Evolutionary conservation across 495 filamentous ascomycete species (phyloP), one percentile per base, ranked within the genome.

Genomic region (Penicillium psychrofluorescens): DNA sequence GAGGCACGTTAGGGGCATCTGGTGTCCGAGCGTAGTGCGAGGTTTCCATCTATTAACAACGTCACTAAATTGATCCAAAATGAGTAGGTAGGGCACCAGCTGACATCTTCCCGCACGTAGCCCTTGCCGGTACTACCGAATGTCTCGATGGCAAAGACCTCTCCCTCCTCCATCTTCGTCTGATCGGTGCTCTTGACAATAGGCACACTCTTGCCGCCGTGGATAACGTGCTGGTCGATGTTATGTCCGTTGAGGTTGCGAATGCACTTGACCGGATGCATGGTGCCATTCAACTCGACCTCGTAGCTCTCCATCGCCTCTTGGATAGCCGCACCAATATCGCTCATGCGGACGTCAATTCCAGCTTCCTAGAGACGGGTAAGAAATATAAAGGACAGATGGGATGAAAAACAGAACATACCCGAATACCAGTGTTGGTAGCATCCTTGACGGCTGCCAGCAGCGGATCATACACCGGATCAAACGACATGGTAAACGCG

Each of bases 161-260:
- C 90, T 15, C 88, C 88, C 62, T 95, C 90, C 71, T 95, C 90
- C 90, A 95, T 95, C 68, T 86, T 90, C 30, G 86, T 90, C 53
- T 77, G 74, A 52, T 90, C 84, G 43, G 70, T 73, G 44, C 75
- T 79, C 71, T 94, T 94, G 28, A 95, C 85, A 51, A 95, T 91
- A 7, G 90, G 90, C 31, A 95, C 83, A 63, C 84, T 88, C 75
- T 95, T 95, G 33, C 73, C 77, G 43, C 90, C 88, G 64, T 95
- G 90, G 51, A 95, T 95, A 54, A 82, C 76, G 68, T 86, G 90
- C 45, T 80, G 90, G 16, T 81, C 67, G 66, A 95, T 95, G 50
- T 83, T 88, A 68, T 95, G 90, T 8, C 90, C 90, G 62, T 85
- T 94, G 16, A 95, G 74, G 70, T 90, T 92, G 40, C 86, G 81